Evolutionary conservation across 1,284 basidiomycete species (phyloP), one percentile per base, ranked within the genome.

Genomic region (Rhodotorula sp.): DNA sequence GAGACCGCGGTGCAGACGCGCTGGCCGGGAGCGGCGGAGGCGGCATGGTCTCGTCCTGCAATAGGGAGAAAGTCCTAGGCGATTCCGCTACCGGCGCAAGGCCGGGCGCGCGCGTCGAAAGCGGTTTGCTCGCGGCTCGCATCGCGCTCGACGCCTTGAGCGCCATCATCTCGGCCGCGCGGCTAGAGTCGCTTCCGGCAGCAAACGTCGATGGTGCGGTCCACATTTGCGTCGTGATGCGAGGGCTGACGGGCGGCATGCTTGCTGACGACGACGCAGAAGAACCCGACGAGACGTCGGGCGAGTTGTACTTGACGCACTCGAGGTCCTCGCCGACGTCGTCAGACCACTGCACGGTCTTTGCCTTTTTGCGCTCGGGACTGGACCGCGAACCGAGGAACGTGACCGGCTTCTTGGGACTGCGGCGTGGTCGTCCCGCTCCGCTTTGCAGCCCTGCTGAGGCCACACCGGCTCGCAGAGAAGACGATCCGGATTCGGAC

Each of bases 331-430:
- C 74, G 28, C 74, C 72, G 5, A 68, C 52, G 64, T 76, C 74
- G 66, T 76, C 74, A 5, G 72, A 54, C 74, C 74, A 76, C 61
- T 76, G 72, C 23, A 76, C 72, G 21, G 66, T 72, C 62, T 76
- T 76, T 45, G 61, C 62, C 64, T 70, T 74, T 64, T 70, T 76
- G 59, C 38, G 62, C 45, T 52, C 23, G 55, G 60, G 54, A 28
- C 54, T 55, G 26, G 54, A 31, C 16, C 26, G 54, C 14, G n/a
- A 16, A 18, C 26, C 16, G 19, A 59, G 67, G 54, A 70, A 68
- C 5, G 68, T 57, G 4, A 66, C 63, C 48, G 19, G 54, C 67
- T 73, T 73, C 15, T 60, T 43, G 1, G 67, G 72, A 31, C 62
- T 62, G 28, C 62, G 64, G 23, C 55, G 55, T 6, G 65, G 52